Base-by-base conservation (phyloP, 192 early-diverging fungal genomes). In the Backusella mclennaniae region DNA sequence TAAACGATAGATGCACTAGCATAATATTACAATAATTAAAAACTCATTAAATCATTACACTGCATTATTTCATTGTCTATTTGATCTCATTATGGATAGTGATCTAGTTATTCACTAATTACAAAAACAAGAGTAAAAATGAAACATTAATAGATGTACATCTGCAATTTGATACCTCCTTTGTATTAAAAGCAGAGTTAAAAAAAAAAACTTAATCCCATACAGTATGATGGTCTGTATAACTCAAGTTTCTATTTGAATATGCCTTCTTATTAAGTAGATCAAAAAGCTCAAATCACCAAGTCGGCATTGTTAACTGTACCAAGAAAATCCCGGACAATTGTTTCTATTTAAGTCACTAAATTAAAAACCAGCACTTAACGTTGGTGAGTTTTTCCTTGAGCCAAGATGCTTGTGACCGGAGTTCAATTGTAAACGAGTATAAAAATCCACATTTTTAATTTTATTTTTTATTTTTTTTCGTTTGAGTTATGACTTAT, bases 281-380 rank as follows among this genome's bases (percentile, higher is more conserved):
- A 63, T 63, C 56, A 63, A 63, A 63, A 29, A 63, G 11, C 12
- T 26, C 17, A 23, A 23, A 23, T 19, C 11, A 21, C 21, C 53
- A 29, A 29, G 9, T 29, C 21, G 26, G 7, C 23, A 19, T 5
- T 56, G n/a, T 11, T 56, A 3, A 9, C n/a, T 19, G 53, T 63
- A 63, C 56, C 56, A 63, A 63, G 56, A 63, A 63, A 63, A n/a
- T 11, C n/a, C 53, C 53, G 53, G 53, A 59, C 53, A 59, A 59
- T 59, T 59, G 11, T 59, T 59, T 59, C 53, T 59, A 59, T 59
- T 23, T 59, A 26, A 59, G 53, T 59, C 21, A 59, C 1, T 17
- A 59, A 26, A 59, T 59, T 23, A 59, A 59, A 59, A 59, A 21
- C 12, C 23, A 26, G 53, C 53, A 23, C 29, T 59, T n/a, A 12